Evolutionary conservation across 331 rosid genomes (phyloP), one percentile per base, ranked within the genome.

Genomic region (Arachis monticola): DNA sequence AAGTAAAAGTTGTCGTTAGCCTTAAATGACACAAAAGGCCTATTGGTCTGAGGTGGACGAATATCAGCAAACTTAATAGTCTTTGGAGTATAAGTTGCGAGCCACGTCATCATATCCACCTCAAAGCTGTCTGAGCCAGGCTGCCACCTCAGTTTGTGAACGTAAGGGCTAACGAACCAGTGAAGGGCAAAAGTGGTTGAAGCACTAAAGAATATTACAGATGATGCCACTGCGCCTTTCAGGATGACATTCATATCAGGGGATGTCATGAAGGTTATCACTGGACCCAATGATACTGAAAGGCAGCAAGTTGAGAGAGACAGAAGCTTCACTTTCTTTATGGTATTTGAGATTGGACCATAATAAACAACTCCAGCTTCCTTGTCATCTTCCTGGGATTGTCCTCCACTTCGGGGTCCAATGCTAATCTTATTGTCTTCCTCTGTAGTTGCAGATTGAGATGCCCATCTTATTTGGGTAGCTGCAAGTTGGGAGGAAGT

Each of bases 231-330:
- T 0, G 93, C 97, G 63, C 97, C 96, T 79, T 94, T 94, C 59
- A 94, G 79, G 85, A 92, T 92, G 68, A 94, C 99, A 82, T 94
- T 94, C 91, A 86, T 86, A 65, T 84, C 97, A 0, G 99, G 92
- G 50, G 93, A 85, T 53, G 99, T 90, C 99, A 94, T 90, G 87
- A 92, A 94, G 55, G 97, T 94, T 73, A 94, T 83, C 72, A 92
- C 97, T 0, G 99, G 99, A 60, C 97, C 99, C 0, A 92, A 83
- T 0, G 99, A 94, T 17, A 92, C 93, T 0, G 99, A 94, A 71
- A 90, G 91, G 77, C 99, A 94, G 88, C 99, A 94, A 17, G 97
- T 94, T 7, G 99, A 92, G 44, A 94, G 90, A 41, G 99, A 94
- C 30, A 94, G 84, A 58, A 94, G 97, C 85, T 94, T 94, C 17